Conservation (phyloP, 768 basidiomycete genomes). For the Leucogyrophana mollusca region DNA sequence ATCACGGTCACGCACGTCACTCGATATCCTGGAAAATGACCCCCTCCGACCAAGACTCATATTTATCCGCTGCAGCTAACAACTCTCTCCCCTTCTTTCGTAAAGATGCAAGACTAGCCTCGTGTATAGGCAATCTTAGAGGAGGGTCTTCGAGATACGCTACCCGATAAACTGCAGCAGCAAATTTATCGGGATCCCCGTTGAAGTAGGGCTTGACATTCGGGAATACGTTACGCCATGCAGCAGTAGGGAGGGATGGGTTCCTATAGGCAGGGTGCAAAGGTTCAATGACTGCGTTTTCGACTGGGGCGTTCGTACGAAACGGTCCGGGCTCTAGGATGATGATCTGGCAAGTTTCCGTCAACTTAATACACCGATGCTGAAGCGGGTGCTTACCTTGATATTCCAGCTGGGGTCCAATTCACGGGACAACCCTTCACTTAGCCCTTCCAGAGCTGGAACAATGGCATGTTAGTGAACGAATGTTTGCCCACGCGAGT, state of each 20-base stretch:
- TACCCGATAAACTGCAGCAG: constrained; percentile 15
- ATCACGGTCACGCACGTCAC: no score
- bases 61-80: constrained; percentile 20
- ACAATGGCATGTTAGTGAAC: not conserved
- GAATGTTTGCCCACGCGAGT: constrained; percentile 25
- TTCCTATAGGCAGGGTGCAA: constrained; percentile 20
- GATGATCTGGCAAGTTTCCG: constrained; percentile 15
- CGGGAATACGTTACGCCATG: constrained; percentile 8
- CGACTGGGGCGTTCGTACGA: constrained; percentile 12
- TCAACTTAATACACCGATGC: not conserved
- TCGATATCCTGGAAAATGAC: no score
- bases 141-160: constrained; percentile 22
- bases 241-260: constrained; percentile 14
- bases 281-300: constrained; percentile 4
- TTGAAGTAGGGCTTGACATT: constrained; percentile 7
- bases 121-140: constrained; percentile 23
- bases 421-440: constrained; percentile 37
- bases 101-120: constrained; percentile 18
- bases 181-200: constrained; percentile 23
- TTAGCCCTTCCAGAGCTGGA: constrained; percentile 39
- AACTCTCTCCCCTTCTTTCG: constrained; percentile 20
- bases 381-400: constrained; percentile 29
- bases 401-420: constrained; percentile 48
- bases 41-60: constrained; percentile 27
- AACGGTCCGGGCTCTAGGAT: constrained; percentile 23